Percentiles rank a stretch among this genome's conserved stretches.
Evolutionary conservation across 495 filamentous ascomycete genomes (phyloP).

Genomic region (Neurospora terricola): DNA sequence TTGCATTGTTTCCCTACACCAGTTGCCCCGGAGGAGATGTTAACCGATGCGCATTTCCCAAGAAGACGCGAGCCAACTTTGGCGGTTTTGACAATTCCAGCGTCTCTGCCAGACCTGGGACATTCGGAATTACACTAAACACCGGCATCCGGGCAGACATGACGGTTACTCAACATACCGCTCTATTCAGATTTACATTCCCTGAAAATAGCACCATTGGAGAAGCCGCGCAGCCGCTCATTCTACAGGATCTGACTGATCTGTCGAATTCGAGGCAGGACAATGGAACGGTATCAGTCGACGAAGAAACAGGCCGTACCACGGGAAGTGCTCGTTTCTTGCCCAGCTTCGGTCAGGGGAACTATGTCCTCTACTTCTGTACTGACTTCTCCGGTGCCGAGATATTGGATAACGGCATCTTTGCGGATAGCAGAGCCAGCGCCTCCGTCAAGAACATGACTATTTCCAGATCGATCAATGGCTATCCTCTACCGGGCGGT

Average conservation of each 20-base stretch:
- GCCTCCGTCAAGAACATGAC: conserved; percentile 42
- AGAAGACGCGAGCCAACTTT: conserved; percentile 25
- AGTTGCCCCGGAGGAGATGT: conserved; percentile 56
- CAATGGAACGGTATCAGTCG: conserved; percentile 49
- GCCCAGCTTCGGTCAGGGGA: conserved; percentile 60
- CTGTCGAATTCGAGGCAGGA: conserved; percentile 51
- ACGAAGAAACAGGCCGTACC: conserved; percentile 47
- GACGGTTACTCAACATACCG: conserved; percentile 54
- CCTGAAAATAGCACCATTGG: conserved; percentile 27
- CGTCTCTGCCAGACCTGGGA: conserved; percentile 53
- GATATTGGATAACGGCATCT: conserved; percentile 56
- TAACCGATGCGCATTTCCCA: conserved; percentile 53
- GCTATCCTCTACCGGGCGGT: conserved; percentile 52
- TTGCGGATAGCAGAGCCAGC: conserved; percentile 48
- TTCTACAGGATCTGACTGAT: conserved; percentile 58
- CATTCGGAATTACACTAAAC: conserved; percentile 52
- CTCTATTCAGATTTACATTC: conserved; percentile 63
- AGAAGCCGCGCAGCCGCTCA: conserved; percentile 44
- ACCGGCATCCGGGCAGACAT: conserved; percentile 55
- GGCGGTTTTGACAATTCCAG: conserved; percentile 37
- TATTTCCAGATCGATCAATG: conserved; percentile 50
- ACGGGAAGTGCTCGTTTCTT: conserved; percentile 55
- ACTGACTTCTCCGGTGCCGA: conserved; percentile 58
- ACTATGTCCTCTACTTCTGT: conserved; percentile 53
- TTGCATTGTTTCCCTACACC: conserved; percentile 60